These are phyloP conservation scores for Hyphodiscus hymeniophilus DNA, from an alignment of 495 filamentous ascomycete species.

Conservation along the genomic window DNA sequence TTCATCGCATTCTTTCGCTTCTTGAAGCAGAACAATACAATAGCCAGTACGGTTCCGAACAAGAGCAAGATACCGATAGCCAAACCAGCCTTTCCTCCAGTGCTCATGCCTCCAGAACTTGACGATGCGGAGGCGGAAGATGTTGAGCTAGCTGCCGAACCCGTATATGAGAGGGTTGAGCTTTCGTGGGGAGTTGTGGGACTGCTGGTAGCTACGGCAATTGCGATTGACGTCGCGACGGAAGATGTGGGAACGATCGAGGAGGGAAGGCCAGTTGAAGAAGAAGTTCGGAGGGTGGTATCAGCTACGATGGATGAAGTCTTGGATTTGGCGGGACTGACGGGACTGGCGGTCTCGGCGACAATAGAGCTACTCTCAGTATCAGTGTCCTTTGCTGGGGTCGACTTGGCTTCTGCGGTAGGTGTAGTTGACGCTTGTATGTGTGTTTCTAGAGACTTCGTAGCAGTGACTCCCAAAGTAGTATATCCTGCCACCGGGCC, in stretches of 20 bases:
- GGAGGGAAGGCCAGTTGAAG: constrained; percentile 15
- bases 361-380: no score
- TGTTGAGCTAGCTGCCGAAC: constrained; percentile 19
- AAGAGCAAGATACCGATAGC: constrained; percentile 67
- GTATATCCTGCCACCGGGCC: constrained; percentile 48
- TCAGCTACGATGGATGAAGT: neutral
- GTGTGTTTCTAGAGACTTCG: neutral
- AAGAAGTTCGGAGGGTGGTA: constrained; percentile 4
- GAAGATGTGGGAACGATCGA: constrained; percentile 7
- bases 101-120: constrained; percentile 41
- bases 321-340: no score
- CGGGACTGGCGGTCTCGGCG: neutral
- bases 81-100: constrained; percentile 73
- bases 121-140: constrained; percentile 21
- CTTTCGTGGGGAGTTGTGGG: neutral
- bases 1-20: constrained; percentile 44
- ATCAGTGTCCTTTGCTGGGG: no score
- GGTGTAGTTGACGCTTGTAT: constrained; percentile 5
- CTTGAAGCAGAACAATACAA: constrained; percentile 61
- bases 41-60: constrained; percentile 49
- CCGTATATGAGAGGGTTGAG: constrained; percentile 15
- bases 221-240: constrained; percentile 3
- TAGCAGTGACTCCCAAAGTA: constrained; percentile 29
- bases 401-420: neutral
- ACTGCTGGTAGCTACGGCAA: constrained; percentile 7